Conservation (phyloP, 2,329 filamentous ascomycete species). For the Rugonectria rugulosa region DNA sequence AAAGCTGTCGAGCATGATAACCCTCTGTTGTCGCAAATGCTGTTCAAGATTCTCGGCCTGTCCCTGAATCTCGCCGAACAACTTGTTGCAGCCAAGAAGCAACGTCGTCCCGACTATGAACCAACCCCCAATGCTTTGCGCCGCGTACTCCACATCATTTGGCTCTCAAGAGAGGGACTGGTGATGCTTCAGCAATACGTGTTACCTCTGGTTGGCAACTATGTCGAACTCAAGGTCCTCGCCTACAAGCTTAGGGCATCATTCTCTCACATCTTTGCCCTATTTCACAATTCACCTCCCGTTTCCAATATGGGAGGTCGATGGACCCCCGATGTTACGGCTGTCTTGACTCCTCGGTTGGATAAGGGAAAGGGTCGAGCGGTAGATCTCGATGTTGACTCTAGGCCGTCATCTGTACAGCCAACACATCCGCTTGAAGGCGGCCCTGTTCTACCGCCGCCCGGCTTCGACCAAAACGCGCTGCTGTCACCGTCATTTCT, state of each 20-base stretch:
- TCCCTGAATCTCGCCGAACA: conserved; percentile 88
- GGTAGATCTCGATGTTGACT: conserved; percentile 50
- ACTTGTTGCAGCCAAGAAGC: conserved; percentile 81
- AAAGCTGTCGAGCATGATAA: conserved; percentile 80
- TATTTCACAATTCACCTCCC: conserved; percentile 91
- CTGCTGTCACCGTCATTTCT: conserved; percentile 73
- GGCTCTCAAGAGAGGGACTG: conserved; percentile 91
- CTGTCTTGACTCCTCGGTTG: conserved; percentile 45
- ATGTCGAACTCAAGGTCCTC: conserved; percentile 85
- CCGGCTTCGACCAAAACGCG: conserved; percentile 57
- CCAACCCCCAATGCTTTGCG: conserved; percentile 81
- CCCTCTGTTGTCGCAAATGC: conserved; percentile 78
- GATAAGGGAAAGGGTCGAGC: conserved; percentile 59
- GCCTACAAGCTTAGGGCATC: conserved; percentile 91
- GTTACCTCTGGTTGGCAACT: conserved; percentile 81
- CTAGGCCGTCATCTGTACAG: conserved; percentile 55
- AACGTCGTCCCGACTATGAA: conserved; percentile 82
- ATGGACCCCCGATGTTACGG: conserved; percentile 56
- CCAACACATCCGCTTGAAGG: conserved; percentile 62
- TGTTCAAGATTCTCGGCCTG: conserved; percentile 91
- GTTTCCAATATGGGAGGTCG: conserved; percentile 67
- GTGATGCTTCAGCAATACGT: conserved; percentile 88
- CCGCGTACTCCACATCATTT: conserved; percentile 88
- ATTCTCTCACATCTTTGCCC: conserved; percentile 95
- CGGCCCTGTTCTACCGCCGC: conserved; percentile 64